These are phyloP conservation scores for Ogataea nitratoaversa DNA, from an alignment of 805 yeast species.

Conservation along the genomic window DNA sequence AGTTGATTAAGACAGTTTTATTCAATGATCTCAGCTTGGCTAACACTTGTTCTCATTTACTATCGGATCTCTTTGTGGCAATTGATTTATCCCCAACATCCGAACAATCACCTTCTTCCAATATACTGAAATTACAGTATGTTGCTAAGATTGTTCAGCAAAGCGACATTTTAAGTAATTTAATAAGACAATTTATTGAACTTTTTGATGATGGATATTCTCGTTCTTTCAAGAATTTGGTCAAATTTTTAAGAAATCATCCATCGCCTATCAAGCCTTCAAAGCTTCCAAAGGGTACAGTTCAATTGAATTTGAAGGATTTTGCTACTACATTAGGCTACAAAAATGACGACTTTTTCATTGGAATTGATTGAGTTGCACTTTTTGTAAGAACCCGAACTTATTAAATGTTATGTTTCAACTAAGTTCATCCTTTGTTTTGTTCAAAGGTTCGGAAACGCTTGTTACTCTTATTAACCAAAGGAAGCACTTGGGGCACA, in stretches of 20 bases:
- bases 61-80: slow-evolving; percentile 19
- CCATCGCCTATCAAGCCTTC: slow-evolving; percentile 34
- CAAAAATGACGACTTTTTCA: slow-evolving; percentile 4
- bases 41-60: slow-evolving; percentile 19
- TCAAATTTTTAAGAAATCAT: slow-evolving; percentile 24
- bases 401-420: too few relatives aligned
- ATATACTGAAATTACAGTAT: slow-evolving; percentile 11
- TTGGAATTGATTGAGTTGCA: not conserved
- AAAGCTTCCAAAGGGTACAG: slow-evolving; percentile 26
- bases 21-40: slow-evolving; percentile 30
- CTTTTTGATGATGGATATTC: slow-evolving; percentile 31
- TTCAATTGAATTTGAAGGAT: slow-evolving; percentile 18
- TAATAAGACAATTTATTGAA: slow-evolving; percentile 31
- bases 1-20: slow-evolving; percentile 31
- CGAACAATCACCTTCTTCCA: not conserved
- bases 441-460: too few relatives aligned
- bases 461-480: too few relatives aligned
- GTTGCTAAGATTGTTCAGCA: slow-evolving; percentile 18
- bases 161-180: slow-evolving; percentile 25
- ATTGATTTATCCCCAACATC: slow-evolving; percentile 3
- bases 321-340: slow-evolving; percentile 12
- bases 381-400: too few relatives aligned
- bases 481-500: too few relatives aligned
- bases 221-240: slow-evolving; percentile 23
- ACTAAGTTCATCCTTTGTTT: too few relatives aligned